phyloP scores from a whole-genome alignment of 192 early-diverging fungal species.

The Backusella westeae region DNA sequence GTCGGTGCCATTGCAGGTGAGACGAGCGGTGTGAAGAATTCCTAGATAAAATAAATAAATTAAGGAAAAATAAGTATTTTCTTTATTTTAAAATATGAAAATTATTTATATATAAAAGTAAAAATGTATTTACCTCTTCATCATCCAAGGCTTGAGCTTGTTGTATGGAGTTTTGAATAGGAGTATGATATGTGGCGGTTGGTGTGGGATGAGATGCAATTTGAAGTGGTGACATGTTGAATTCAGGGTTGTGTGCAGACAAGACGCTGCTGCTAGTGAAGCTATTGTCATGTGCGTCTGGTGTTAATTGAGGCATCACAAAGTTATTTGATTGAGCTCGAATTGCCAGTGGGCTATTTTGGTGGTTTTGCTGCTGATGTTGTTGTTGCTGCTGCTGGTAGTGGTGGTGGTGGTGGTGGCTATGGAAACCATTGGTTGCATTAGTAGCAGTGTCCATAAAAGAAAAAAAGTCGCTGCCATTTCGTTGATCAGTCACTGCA shows the following conservation, averaged over 20 bases:
- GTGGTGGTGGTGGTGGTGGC: background rate
- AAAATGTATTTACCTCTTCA: conserved; percentile 9
- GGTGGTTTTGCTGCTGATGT: background rate
- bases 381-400: background rate
- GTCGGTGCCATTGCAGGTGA: conserved; percentile 71
- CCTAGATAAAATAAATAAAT: conserved; percentile 13
- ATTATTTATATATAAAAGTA: too few species aligned
- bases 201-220: conserved; percentile 23
- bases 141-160: conserved; percentile 4
- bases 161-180: conserved; percentile 6
- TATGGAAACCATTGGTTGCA: background rate
- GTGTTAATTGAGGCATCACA: conserved; percentile 27
- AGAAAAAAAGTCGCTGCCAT: conserved; percentile 19
- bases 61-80: too few species aligned
- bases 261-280: conserved; percentile 22
- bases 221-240: conserved; percentile 37
- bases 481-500: background rate
- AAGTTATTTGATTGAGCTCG: conserved; percentile 4
- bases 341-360: background rate
- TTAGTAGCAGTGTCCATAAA: conserved; percentile 18
- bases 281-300: conserved; percentile 19
- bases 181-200: conserved; percentile 14
- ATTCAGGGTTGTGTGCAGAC: conserved; percentile 28
- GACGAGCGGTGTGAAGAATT: conserved; percentile 62
- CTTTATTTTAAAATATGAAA: too few species aligned